Conservation (phyloP, 2,329 filamentous ascomycete genomes). For the Drechslerella stenobrocha region DNA sequence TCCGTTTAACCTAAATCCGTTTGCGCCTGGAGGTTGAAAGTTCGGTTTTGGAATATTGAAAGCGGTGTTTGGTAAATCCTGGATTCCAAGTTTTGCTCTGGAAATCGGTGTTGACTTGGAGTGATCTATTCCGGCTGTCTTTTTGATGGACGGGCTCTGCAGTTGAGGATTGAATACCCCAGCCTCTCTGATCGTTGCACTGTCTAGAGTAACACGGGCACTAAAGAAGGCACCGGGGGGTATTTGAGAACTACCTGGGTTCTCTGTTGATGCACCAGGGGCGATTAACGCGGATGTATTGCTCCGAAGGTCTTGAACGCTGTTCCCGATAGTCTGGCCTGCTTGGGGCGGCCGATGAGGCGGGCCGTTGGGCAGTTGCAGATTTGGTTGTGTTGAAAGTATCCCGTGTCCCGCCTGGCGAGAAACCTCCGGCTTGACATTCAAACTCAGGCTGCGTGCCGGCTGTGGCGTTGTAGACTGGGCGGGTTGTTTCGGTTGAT, state of each 20-base stretch:
- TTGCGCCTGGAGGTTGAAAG: slow-evolving; percentile 50
- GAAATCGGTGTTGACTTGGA: slow-evolving; percentile 52
- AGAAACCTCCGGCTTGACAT: slow-evolving; percentile 20
- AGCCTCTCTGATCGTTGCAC: slow-evolving; percentile 46
- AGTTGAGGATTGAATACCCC: slow-evolving; percentile 51
- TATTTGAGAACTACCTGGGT: slow-evolving; percentile 41
- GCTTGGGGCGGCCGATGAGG: slow-evolving; percentile 10
- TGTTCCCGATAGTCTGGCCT: slow-evolving; percentile 1
- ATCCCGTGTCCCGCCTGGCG: slow-evolving; percentile 33
- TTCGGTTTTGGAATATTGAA: slow-evolving; percentile 45
- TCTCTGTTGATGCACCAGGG: slow-evolving; percentile 34
- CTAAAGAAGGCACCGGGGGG: slow-evolving; percentile 51
- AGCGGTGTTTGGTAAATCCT: slow-evolving; percentile 27
- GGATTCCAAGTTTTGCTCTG: slow-evolving; percentile 48
- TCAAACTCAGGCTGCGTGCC: slow-evolving; percentile 7
- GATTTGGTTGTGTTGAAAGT: slow-evolving; percentile 15
- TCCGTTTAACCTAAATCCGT: slow-evolving; percentile 39
- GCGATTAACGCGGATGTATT: slow-evolving; percentile 30
- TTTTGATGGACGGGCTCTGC: slow-evolving; percentile 51
- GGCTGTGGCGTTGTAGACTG: slow-evolving; percentile 6
- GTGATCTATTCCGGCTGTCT: slow-evolving; percentile 52
- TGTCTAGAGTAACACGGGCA: slow-evolving; percentile 50
- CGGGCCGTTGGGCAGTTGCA: slow-evolving; percentile 6
- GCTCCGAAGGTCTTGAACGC: slow-evolving; percentile 23
- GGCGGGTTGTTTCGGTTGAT: slow-evolving; percentile 4